Evolutionary conservation across 139 green algal species (phyloP), one percentile per base, ranked within the genome.

Genomic region (Mesostigma viride): DNA sequence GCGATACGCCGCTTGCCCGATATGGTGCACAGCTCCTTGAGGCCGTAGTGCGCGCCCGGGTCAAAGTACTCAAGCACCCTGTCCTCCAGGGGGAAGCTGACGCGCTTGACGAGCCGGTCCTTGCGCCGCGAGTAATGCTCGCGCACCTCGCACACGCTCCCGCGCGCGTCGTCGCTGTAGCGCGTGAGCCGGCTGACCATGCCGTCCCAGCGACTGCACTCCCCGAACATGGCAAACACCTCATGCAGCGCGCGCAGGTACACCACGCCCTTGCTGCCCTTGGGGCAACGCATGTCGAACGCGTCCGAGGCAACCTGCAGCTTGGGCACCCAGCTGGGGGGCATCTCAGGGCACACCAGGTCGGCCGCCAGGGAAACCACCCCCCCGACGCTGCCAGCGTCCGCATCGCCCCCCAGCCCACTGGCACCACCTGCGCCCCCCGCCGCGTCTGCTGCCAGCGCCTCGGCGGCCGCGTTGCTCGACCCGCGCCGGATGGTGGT

Each of bases 131-230:
- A 4, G 36, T 66, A 80, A 35, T 58, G 45, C 68, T 80, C 73
- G n/a, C 73, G 57, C 35, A 27, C 4, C 53, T 80, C 74, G 3
- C 22, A 34, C 26, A 81, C 46, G 22, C 68, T 30, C 31, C 70
- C 84, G 28, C 82, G 65, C 31, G 76, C 78, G 3, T 85, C 78
- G 47, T 90, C 84, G 24, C 72, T 67, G 65, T 82, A 91, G 33
- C 84, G 28, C 3, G 79, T 79, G 31, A 94, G 60, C n/a, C 76
- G 75, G 67, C 88, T 57, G 59, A 89, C 76, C 70, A 91, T 77
- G 32, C 88, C 88, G 46, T 95, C 87, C 83, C 84, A 93, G 35
- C 85, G 79, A 20, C 51, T 72, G 78, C 83, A 90, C 64, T 92
- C 85, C 22, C 88, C 88, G 69, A 89, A 92, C 28, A 72, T 63